Conservation (phyloP, 768 basidiomycete genomes). For the Arthromyces matolae region DNA sequence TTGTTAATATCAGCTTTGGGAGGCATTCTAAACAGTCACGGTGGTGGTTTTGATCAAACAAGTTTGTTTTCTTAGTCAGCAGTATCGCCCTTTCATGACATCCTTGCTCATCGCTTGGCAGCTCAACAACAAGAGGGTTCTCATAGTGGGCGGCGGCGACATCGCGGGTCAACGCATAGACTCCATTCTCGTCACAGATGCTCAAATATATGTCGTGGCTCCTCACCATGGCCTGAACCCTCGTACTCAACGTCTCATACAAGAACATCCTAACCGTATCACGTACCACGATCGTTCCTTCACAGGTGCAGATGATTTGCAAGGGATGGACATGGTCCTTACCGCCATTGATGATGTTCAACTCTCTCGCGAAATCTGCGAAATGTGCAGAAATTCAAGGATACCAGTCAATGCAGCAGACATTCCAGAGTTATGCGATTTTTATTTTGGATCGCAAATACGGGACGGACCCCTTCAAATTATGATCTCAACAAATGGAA, state of each 20-base stretch:
- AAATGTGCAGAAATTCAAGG: slow-evolving; percentile 57
- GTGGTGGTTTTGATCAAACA: slow-evolving; percentile 12
- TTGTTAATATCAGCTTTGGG: slow-evolving; percentile 94
- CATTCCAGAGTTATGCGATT: slow-evolving; percentile 93
- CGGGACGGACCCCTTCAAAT: slow-evolving; percentile 89
- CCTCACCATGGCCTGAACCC: slow-evolving; percentile 65
- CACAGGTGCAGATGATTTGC: slow-evolving; percentile 58
- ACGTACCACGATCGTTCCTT: slow-evolving; percentile 72
- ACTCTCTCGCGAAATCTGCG: slow-evolving; percentile 68
- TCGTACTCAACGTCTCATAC: slow-evolving; percentile 52
- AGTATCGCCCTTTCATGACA: slow-evolving; percentile 28
- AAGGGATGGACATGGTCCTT: slow-evolving; percentile 79
- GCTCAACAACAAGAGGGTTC: slow-evolving; percentile 75
- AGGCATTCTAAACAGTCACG: slow-evolving; percentile 40
- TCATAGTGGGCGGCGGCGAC: slow-evolving; percentile 91
- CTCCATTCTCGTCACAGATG: slow-evolving; percentile 79
- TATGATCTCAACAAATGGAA: slow-evolving; percentile 94
- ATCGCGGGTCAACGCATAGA: slow-evolving; percentile 88
- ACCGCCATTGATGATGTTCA: slow-evolving; percentile 87
- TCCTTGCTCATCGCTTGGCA: slow-evolving; percentile 94
- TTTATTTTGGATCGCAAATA: slow-evolving; percentile 95
- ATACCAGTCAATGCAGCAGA: slow-evolving; percentile 97
- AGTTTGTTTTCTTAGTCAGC: slow-evolving; percentile 8
- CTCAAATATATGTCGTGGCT: slow-evolving; percentile 71
- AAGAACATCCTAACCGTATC: slow-evolving; percentile 47